Evolutionary conservation across 345 rosid species (phyloP), one percentile per base, ranked within the genome.

Genomic region (Lagerstroemia speciosa): DNA sequence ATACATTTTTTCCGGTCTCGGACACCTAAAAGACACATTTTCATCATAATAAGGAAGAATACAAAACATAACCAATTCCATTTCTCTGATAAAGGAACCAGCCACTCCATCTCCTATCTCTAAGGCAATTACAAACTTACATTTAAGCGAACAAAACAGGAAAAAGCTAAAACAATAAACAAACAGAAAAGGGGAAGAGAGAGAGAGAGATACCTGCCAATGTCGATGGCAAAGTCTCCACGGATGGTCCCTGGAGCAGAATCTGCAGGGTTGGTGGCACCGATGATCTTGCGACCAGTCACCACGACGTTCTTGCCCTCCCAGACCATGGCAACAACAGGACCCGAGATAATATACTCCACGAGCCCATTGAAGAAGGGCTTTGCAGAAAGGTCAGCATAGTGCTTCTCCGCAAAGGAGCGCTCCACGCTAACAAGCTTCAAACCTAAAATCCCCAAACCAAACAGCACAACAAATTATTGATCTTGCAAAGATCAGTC

Each of bases 281-380:
- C 99, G 52, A 94, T 94, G 22, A 94, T 86, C 79, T 83, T 91
- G 55, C 99, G 80, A 11, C 97, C 97, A 0, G 97, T 94, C n/a
- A 75, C 19, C 12, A 94, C 99, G 64, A 88, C 93, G 37, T 78
- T 80, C 85, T 91, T 91, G 17, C 99, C 97, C 78, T 94, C 96
- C 99, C 99, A 94, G 67, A 89, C 66, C 99, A 91, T 91, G 16
- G 99, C 99, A 71, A 88, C 93, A 58, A 94, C 99, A 0, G 99
- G 96, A 16, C 99, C 99, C 0, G 97, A 94, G 55, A 87, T 79
- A 19, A 91, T 94, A 83, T 94, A 94, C 63, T 94, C 92, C 15
- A 94, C 96, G 31, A 94, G 93, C 4, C 96, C 95, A 65, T 71
- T 67, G 78, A 94, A 94, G 88, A 94, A 94, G 19, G 99, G 86